phyloP scores from a whole-genome alignment of 768 basidiomycete genomes.

The Mycena olivaceomarginata region DNA sequence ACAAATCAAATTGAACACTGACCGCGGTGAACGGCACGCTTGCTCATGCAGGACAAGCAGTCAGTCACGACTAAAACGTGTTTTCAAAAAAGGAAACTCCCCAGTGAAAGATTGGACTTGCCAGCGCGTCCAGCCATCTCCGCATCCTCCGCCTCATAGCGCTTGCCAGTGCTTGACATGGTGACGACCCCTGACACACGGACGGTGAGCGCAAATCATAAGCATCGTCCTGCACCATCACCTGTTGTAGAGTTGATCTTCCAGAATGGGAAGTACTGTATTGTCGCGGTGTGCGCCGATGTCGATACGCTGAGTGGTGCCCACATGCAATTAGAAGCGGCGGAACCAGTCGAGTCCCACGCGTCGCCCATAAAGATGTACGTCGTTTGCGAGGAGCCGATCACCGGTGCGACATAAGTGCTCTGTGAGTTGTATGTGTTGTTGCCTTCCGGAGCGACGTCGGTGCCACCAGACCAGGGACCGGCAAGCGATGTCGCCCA shows the following conservation, averaged over 20 bases:
- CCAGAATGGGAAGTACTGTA: slow-evolving; percentile 10
- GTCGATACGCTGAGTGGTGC: not conserved
- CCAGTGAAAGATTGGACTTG: not conserved
- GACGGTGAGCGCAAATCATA: not conserved
- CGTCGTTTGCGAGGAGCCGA: slow-evolving; percentile 14
- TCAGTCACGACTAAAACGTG: slow-evolving; percentile 4
- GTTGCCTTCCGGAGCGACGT: slow-evolving; percentile 28
- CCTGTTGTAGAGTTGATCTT: not conserved
- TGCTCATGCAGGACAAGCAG: not conserved
- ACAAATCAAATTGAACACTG: not conserved
- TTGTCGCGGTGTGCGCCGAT: not conserved
- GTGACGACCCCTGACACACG: not conserved
- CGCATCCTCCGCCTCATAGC: not conserved
- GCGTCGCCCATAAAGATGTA: slow-evolving; percentile 20
- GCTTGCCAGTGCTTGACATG: not conserved
- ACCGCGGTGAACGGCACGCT: not conserved
- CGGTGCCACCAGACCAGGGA: slow-evolving; percentile 32
- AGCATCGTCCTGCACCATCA: not conserved
- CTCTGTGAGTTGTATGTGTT: slow-evolving; percentile 39
- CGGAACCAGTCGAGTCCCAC: slow-evolving; percentile 1
- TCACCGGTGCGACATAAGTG: not conserved
- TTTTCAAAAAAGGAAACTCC: not conserved
- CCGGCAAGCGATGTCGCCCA: slow-evolving; percentile 33
- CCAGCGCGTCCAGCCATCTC: not conserved
- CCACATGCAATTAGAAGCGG: not conserved